These are phyloP conservation scores for Rostrohypoxylon terebratum DNA, from an alignment of 495 filamentous ascomycete genomes.

Conservation along the genomic window DNA sequence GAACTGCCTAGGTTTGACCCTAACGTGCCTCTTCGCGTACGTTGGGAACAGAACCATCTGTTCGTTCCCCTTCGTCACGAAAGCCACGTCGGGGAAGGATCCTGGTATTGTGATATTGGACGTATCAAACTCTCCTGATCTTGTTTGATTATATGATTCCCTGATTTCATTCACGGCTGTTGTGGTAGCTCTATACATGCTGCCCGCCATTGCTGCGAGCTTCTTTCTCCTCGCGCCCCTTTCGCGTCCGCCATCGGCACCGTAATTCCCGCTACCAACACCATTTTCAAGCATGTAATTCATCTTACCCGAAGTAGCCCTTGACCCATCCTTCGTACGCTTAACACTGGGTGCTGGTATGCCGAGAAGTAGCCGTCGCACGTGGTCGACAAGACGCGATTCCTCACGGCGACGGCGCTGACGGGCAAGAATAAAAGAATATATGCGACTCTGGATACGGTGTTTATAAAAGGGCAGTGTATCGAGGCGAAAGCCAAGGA, in stretches of 20 bases:
- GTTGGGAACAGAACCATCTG: conserved; percentile 96
- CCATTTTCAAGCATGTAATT: conserved; percentile 46
- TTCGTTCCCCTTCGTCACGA: conserved; percentile 82
- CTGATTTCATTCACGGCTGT: conserved; percentile 91
- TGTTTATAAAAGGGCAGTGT: conserved; percentile 76
- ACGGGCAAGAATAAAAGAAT: conserved; percentile 74
- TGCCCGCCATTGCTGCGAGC: conserved; percentile 69
- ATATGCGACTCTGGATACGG: conserved; percentile 78
- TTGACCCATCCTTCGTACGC: conserved; percentile 38
- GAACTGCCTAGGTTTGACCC: conserved; percentile 45
- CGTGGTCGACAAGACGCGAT: conserved; percentile 64
- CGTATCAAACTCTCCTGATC: conserved; percentile 63
- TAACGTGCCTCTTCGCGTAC: conserved; percentile 80
- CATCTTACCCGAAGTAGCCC: conserved; percentile 38
- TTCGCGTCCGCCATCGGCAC: conserved; percentile 59
- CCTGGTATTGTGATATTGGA: conserved; percentile 71
- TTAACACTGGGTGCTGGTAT: conserved; percentile 20
- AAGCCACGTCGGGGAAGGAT: conserved; percentile 82
- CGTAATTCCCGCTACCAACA: conserved; percentile 43
- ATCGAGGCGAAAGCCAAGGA: conserved; percentile 76
- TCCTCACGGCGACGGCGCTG: conserved; percentile 66
- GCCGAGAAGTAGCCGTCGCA: conserved; percentile 58
- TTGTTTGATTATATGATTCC: conserved; percentile 86
- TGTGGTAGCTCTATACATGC: conserved; percentile 72
- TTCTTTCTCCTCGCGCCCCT: conserved; percentile 79